These are phyloP conservation scores for Cryoendolithus antarcticus DNA, from an alignment of 2,329 filamentous ascomycete species.

Conservation along the genomic window DNA sequence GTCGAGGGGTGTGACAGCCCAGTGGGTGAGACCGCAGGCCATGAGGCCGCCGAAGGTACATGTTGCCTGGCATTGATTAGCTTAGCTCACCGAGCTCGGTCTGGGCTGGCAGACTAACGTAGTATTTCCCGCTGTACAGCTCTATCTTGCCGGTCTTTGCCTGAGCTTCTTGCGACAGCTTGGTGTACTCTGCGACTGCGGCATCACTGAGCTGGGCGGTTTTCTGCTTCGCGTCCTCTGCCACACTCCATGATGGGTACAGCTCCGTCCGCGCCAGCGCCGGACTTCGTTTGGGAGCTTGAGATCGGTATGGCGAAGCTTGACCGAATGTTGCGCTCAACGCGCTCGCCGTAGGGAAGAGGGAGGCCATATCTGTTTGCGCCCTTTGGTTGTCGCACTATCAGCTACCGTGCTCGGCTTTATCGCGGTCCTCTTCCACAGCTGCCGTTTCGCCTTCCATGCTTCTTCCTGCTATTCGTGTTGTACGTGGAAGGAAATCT, in stretches of 20 bases:
- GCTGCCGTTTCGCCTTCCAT: no score
- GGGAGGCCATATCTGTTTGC: constrained; percentile 16
- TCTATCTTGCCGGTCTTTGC: constrained; percentile 60
- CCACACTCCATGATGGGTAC: constrained; percentile 62
- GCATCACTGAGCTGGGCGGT: constrained; percentile 56
- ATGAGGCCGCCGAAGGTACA: constrained; percentile 69
- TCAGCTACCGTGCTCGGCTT: no score
- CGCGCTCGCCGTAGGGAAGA: constrained; percentile 43
- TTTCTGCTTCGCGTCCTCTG: constrained; percentile 63
- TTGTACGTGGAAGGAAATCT: no score
- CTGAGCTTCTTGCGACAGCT: constrained; percentile 55
- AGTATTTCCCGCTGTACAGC: constrained; percentile 66
- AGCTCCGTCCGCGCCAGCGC: constrained; percentile 48
- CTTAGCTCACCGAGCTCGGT: no score
- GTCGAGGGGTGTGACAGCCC: constrained; percentile 53
- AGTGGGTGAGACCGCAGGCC: constrained; percentile 41
- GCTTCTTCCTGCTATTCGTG: no score
- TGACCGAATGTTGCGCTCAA: constrained; percentile 30
- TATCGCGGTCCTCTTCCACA: no score
- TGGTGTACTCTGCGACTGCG: constrained; percentile 58
- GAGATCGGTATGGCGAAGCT: no score
- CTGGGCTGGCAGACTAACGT: constrained; percentile 31
- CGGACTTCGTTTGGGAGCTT: constrained; percentile 14
- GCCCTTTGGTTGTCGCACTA: no score
- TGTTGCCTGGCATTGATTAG: constrained; percentile 17